phyloP scores from a whole-genome alignment of 2,329 filamentous ascomycete species.

The Arthroderma sp. region DNA sequence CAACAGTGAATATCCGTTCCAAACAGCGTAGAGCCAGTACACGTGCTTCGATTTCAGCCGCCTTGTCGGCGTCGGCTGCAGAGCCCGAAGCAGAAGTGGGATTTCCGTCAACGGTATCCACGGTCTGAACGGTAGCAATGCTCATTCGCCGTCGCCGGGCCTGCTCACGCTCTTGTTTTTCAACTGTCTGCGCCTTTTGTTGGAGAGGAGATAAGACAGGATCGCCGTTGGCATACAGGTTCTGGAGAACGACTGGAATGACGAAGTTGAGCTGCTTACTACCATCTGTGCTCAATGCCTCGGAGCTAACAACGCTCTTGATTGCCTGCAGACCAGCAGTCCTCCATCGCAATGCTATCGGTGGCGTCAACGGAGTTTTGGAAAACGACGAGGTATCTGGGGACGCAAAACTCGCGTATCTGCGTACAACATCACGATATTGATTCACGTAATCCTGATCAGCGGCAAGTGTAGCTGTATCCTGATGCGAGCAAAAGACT shows the following conservation, averaged over 20 bases:
- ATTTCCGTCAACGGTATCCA: constrained; percentile 56
- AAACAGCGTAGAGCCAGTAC: constrained; percentile 74
- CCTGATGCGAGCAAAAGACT: constrained; percentile 77
- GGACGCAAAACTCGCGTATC: constrained; percentile 69
- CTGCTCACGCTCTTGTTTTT: constrained; percentile 54
- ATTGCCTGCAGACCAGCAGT: constrained; percentile 64
- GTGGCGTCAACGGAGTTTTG: constrained; percentile 50
- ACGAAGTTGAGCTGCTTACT: constrained; percentile 65
- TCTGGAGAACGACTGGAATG: constrained; percentile 74
- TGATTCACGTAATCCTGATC: constrained; percentile 72
- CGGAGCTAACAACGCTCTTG: constrained; percentile 65
- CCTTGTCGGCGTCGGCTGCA: constrained; percentile 72
- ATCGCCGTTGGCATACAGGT: constrained; percentile 64
- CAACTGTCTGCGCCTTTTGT: constrained; percentile 52
- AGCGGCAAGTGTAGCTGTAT: constrained; percentile 69
- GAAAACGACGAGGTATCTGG: constrained; percentile 35
- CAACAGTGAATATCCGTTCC: constrained; percentile 66
- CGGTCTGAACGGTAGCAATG: constrained; percentile 61
- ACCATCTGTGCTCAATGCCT: constrained; percentile 61
- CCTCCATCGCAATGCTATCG: constrained; percentile 66
- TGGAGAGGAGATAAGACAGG: constrained; percentile 57
- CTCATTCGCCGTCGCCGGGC: constrained; percentile 58
- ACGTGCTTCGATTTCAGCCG: constrained; percentile 80
- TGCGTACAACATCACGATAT: constrained; percentile 67
- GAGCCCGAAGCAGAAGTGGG: constrained; percentile 56